Evolutionary conservation across 495 filamentous ascomycete species (phyloP).

Genomic region (Bombardia bombarda): DNA sequence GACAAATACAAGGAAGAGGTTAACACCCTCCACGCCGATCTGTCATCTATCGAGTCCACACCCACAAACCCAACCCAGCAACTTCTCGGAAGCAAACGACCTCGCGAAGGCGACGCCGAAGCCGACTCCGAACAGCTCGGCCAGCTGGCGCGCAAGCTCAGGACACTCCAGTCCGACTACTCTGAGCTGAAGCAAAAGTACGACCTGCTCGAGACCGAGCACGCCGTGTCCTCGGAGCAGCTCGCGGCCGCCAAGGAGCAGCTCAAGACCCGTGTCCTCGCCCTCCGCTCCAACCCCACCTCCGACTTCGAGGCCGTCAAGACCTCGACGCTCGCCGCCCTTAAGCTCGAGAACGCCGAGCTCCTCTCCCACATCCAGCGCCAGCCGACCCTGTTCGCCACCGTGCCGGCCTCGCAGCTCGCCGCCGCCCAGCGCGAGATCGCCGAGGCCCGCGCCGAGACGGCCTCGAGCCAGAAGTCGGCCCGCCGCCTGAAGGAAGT

Average conservation of each 20-base stretch:
- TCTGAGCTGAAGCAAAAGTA: constrained; percentile 57
- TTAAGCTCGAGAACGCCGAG: constrained; percentile 77
- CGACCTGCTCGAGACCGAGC: constrained; percentile 63
- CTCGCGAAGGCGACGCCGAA: constrained; percentile 45
- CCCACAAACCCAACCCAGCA: constrained; percentile 17
- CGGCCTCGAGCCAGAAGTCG: constrained; percentile 80
- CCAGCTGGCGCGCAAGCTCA: constrained; percentile 73
- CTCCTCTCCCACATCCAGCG: constrained; percentile 69
- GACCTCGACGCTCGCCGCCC: constrained; percentile 60
- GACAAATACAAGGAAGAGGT: constrained; percentile 86
- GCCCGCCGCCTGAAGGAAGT: constrained; percentile 81
- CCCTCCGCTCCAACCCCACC: constrained; percentile 84
- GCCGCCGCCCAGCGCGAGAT: constrained; percentile 66
- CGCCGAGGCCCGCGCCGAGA: constrained; percentile 56
- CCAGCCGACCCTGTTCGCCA: constrained; percentile 27
- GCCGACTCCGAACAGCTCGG: constrained; percentile 71
- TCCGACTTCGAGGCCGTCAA: constrained; percentile 76
- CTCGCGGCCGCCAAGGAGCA: constrained; percentile 62
- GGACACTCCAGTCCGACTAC: constrained; percentile 73
- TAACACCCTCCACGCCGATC: constrained; percentile 60
- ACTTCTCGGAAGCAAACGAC: constrained; percentile 49
- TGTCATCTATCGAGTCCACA: constrained; percentile 51
- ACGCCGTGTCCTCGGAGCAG: constrained; percentile 62
- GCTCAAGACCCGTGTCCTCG: constrained; percentile 75
- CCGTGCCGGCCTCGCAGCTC: constrained; percentile 70